These are phyloP conservation scores for Gaertneriomyces sp. DNA, from an alignment of 192 early-diverging fungal species.

Conservation along the genomic window DNA sequence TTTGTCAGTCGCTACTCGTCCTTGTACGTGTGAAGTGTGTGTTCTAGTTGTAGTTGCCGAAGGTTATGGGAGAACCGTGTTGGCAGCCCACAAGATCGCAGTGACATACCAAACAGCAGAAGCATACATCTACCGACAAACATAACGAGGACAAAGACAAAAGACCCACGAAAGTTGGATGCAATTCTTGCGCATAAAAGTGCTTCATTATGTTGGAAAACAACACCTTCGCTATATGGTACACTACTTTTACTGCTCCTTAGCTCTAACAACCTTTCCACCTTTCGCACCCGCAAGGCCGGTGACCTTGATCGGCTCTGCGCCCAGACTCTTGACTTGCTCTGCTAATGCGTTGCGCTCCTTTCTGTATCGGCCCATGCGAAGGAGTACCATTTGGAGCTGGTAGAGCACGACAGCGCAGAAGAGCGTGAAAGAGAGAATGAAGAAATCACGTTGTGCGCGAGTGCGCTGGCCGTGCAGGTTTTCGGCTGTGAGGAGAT, in stretches of 20 bases:
- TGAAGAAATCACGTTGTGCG: constrained; percentile 24
- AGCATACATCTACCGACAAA: no score
- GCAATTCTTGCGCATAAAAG: no score
- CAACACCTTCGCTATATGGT: no score
- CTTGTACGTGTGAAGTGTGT: no score
- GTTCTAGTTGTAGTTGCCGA: no score
- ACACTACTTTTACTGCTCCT: background rate
- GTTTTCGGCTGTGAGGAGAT: constrained; percentile 19
- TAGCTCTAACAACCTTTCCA: constrained; percentile 11
- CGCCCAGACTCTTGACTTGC: constrained; percentile 26
- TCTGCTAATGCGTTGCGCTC: constrained; percentile 22
- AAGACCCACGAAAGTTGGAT: no score
- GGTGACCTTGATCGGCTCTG: constrained; percentile 11
- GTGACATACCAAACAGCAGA: no score
- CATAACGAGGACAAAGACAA: no score
- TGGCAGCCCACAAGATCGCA: no score
- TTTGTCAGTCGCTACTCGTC: no score
- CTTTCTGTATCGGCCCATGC: constrained; percentile 34
- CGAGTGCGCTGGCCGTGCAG: constrained; percentile 12
- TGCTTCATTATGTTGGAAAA: no score
- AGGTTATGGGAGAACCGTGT: no score
- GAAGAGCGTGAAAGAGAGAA: constrained; percentile 25
- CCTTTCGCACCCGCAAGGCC: constrained; percentile 22
- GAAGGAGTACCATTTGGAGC: constrained; percentile 18
- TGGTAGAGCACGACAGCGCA: constrained; percentile 24